These are phyloP conservation scores for Metschnikowia corniflorae DNA, from an alignment of 805 yeast species.

Conservation along the genomic window DNA sequence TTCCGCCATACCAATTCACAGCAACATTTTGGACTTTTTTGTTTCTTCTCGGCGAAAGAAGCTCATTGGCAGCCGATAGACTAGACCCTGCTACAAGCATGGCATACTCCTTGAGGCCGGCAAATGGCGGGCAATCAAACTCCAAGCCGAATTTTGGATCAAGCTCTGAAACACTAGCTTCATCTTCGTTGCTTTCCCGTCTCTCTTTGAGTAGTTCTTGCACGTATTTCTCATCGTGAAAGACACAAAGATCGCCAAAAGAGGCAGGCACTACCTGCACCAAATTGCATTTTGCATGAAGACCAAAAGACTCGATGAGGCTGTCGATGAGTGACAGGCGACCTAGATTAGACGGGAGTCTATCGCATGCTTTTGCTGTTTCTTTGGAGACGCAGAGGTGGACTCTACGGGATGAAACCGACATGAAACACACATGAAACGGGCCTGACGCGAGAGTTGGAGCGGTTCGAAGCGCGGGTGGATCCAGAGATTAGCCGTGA, in stretches of 20 bases:
- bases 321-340: slow-evolving; percentile 45
- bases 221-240: slow-evolving; percentile 48
- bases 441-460: no score
- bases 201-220: slow-evolving; percentile 28
- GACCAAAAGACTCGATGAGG: slow-evolving; percentile 40
- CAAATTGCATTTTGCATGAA: slow-evolving; percentile 28
- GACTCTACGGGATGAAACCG: neutral
- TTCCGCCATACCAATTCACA: slow-evolving; percentile 76
- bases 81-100: slow-evolving; percentile 55
- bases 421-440: neutral
- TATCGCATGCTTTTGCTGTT: slow-evolving; percentile 17
- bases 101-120: slow-evolving; percentile 49
- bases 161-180: neutral
- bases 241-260: slow-evolving; percentile 39
- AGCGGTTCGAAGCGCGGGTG: no score
- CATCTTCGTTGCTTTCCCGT: neutral
- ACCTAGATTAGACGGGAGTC: slow-evolving; percentile 51
- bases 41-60: slow-evolving; percentile 18
- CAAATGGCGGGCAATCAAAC: slow-evolving; percentile 65
- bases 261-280: slow-evolving; percentile 25
- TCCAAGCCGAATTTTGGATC: slow-evolving; percentile 41
- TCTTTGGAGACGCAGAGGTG: slow-evolving; percentile 2
- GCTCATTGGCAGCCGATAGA: slow-evolving; percentile 41
- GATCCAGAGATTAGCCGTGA: no score
- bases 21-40: slow-evolving; percentile 22